phyloP scores from a whole-genome alignment of 768 basidiomycete species.

The Paxillus involutus region DNA sequence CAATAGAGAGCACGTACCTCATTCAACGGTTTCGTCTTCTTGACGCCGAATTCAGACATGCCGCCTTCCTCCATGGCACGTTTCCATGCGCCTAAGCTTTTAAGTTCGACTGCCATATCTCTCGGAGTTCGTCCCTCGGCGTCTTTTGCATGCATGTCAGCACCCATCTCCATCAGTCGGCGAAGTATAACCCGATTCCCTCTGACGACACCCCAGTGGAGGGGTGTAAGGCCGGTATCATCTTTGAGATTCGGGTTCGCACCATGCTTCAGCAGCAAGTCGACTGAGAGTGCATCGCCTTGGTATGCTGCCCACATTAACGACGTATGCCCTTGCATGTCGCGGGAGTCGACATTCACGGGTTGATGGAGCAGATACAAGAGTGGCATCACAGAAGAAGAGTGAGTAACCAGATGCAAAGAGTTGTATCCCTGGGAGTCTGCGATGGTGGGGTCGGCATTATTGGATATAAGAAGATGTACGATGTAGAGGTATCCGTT shows the following conservation, averaged over 20 bases:
- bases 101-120: conserved; percentile 94
- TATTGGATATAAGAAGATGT: conserved; percentile 85
- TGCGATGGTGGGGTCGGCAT: conserved; percentile 87
- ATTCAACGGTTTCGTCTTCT: conserved; percentile 64
- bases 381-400: conserved; percentile 91
- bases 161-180: conserved; percentile 82
- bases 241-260: conserved; percentile 79
- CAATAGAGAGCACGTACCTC: conserved; percentile 49
- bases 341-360: conserved; percentile 85
- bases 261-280: conserved; percentile 83
- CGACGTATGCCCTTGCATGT: conserved; percentile 89
- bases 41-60: conserved; percentile 71
- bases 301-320: conserved; percentile 99
- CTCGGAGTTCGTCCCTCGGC: conserved; percentile 82
- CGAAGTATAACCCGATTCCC: conserved; percentile 90
- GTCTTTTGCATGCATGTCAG: conserved; percentile 78
- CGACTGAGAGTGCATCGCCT: conserved; percentile 94
- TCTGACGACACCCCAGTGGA: conserved; percentile 97
- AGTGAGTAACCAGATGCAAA: conserved; percentile 93
- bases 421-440: conserved; percentile 97
- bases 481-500: conserved; percentile 97
- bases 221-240: conserved; percentile 78
- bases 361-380: conserved; percentile 92
- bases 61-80: conserved; percentile 88
- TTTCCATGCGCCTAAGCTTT: conserved; percentile 88